phyloP scores from a whole-genome alignment of 768 basidiomycete species.

The Amanita subjunquillea region DNA sequence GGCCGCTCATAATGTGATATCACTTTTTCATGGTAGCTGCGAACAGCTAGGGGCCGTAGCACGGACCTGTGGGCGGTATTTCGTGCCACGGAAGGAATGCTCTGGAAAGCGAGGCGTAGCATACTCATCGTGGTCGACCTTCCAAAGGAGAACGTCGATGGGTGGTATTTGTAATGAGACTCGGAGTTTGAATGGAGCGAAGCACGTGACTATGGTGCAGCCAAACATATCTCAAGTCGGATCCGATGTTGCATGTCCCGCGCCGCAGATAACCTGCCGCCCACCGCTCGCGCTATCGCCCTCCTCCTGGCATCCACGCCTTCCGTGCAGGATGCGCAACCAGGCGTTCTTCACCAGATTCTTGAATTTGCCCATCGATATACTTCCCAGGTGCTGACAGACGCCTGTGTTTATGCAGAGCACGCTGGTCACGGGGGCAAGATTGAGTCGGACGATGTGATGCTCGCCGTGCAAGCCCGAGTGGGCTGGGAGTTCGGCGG shows the following conservation, averaged over 20 bases:
- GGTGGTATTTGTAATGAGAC: background rate
- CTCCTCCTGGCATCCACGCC: slow-evolving; percentile 77
- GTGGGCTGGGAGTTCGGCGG: slow-evolving; percentile 93
- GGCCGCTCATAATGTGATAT: slow-evolving; percentile 97
- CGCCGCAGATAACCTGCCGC: slow-evolving; percentile 60
- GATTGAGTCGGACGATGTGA: slow-evolving; percentile 76
- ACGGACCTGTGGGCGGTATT: slow-evolving; percentile 27
- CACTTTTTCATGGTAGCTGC: slow-evolving; percentile 92
- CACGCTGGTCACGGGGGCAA: slow-evolving; percentile 73
- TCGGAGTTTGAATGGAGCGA: slow-evolving; percentile 5
- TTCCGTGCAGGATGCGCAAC: slow-evolving; percentile 77
- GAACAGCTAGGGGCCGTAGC: slow-evolving; percentile 42
- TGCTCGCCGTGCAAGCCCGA: slow-evolving; percentile 75
- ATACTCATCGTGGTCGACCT: slow-evolving; percentile 37
- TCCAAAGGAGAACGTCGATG: slow-evolving; percentile 2
- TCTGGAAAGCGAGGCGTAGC: slow-evolving; percentile 57
- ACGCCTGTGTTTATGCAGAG: slow-evolving; percentile 81
- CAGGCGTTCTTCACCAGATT: slow-evolving; percentile 77
- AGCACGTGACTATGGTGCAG: background rate
- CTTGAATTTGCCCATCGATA: slow-evolving; percentile 84
- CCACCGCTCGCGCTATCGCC: slow-evolving; percentile 78
- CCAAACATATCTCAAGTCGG: slow-evolving; percentile 4
- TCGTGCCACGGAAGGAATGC: slow-evolving; percentile 38
- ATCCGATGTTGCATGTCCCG: slow-evolving; percentile 25
- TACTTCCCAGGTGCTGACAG: slow-evolving; percentile 72